Conservation (phyloP, 139 green algal genomes). For the Chlamydomonas urium region DNA sequence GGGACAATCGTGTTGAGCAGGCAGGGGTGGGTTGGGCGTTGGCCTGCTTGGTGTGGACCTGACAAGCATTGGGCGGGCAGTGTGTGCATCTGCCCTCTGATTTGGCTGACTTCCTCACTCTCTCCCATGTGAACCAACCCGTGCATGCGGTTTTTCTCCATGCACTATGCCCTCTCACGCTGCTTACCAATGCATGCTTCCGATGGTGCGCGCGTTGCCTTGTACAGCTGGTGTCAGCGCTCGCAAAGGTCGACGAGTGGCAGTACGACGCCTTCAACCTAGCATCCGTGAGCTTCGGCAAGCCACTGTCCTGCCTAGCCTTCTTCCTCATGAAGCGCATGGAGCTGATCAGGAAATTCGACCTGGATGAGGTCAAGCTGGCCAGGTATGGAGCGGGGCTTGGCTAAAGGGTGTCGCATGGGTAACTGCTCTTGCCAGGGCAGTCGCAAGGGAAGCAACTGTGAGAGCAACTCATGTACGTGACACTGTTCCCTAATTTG, state of each 20-base stretch:
- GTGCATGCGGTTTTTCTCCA: too few species aligned
- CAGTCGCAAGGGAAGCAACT: background rate
- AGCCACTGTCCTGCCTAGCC: constrained; percentile 37
- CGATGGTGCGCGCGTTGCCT: too few species aligned
- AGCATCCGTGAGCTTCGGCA: constrained; percentile 24
- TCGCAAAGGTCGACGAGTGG: constrained; percentile 52
- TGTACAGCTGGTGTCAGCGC: constrained; percentile 13
- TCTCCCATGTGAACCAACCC: too few species aligned
- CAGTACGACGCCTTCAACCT: constrained; percentile 57
- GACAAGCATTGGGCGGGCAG: too few species aligned
- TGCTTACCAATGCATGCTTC: too few species aligned
- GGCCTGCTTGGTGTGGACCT: too few species aligned
- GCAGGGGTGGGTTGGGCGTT: too few species aligned
- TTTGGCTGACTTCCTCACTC: too few species aligned
- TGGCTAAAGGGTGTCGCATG: background rate
- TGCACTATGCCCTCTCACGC: too few species aligned
- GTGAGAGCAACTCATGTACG: background rate
- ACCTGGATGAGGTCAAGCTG: constrained; percentile 42
- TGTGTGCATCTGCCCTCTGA: too few species aligned
- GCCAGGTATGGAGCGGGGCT: constrained; percentile 17
- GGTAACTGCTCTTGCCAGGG: background rate
- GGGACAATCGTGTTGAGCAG: too few species aligned
- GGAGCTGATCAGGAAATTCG: constrained; percentile 30
- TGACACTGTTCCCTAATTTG: background rate
- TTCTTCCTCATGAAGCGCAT: constrained; percentile 39